Conservation (phyloP, 345 rosid species). For the Eutrema japonicum region DNA sequence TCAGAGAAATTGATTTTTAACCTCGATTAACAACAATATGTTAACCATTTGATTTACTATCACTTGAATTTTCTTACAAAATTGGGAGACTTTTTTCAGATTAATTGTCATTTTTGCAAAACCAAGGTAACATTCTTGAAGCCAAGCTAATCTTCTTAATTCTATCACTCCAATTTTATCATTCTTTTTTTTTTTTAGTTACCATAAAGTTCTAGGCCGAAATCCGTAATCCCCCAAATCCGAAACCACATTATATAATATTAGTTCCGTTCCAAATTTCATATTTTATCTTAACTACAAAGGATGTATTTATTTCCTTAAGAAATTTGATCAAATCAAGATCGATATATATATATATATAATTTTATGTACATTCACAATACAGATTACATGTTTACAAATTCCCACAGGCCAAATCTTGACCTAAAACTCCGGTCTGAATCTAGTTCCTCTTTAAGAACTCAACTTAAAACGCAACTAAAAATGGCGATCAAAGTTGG, state of each 20-base stretch:
- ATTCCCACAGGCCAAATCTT: constrained; percentile 33
- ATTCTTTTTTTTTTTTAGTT: too few species aligned
- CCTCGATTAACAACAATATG: not conserved
- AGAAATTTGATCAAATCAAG: constrained; percentile 16
- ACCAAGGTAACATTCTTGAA: not conserved
- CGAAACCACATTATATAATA: too few species aligned
- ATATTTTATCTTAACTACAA: not conserved
- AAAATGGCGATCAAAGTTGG: constrained; percentile 33
- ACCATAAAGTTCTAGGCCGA: too few species aligned
- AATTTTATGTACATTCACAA: constrained; percentile 37
- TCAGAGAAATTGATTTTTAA: too few species aligned
- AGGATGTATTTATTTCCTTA: not conserved
- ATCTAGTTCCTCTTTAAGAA: constrained; percentile 20
- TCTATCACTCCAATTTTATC: too few species aligned
- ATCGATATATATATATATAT: constrained; percentile 20
- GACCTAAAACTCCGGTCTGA: constrained; percentile 23
- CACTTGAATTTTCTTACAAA: not conserved
- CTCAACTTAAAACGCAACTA: constrained; percentile 31
- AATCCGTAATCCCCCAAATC: too few species aligned
- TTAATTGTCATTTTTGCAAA: constrained; percentile 2
- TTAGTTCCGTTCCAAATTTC: too few species aligned
- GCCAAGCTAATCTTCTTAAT: not conserved
- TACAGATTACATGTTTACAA: constrained; percentile 40
- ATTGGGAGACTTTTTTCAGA: not conserved
- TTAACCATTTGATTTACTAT: constrained; percentile 6